Evolutionary conservation across 225 moss, liverwort and hornwort genomes (phyloP), one percentile per base, ranked within the genome.

Genomic region (Bryoerythrophyllum caledonicum): DNA sequence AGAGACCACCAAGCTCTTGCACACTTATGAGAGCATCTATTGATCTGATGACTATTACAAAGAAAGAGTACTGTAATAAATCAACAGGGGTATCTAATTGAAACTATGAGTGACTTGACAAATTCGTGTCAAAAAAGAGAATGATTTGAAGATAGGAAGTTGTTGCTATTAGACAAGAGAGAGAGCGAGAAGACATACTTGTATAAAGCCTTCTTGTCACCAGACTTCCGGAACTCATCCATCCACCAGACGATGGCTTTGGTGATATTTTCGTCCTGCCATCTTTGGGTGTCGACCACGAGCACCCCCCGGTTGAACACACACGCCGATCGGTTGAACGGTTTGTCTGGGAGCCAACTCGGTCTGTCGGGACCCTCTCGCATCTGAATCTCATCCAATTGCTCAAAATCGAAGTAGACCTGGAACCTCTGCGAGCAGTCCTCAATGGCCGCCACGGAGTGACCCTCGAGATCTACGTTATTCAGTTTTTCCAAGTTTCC

Each of bases 221-320:
- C 78, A 10, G 73, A 73, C 72, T 87, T 83, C 27, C 82, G 85
- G 57, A 81, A 92, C 80, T 94, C 86, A 17, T 91, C 83, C 96
- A 96, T 92, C 96, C 96, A 96, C 92, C 92, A 94, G 63, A 94
- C 91, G 20, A 96, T 92, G 17, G 88, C 86, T 27, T 79, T 83
- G 11, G 94, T 96, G 38, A 96, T 79, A 3, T 94, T 92, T 28
- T 88, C 82, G 60, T 86, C 76, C 58, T 76, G 81, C 96, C 96
- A 96, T 64, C 76, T 66, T 60, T 86, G 78, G 20, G 86, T 83
- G 67, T 94, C 89, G 25, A 96, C 85, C 24, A 96, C 73, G 63
- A 96, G 83, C 48, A 85, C 89, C 0, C 96, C 96, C 38, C 94
- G 83, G 71, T 96, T 96, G 87, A 91, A 96, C 24, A 94, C 89